Conservation (phyloP, 306 rosid genomes). For the Malus fusca region DNA sequence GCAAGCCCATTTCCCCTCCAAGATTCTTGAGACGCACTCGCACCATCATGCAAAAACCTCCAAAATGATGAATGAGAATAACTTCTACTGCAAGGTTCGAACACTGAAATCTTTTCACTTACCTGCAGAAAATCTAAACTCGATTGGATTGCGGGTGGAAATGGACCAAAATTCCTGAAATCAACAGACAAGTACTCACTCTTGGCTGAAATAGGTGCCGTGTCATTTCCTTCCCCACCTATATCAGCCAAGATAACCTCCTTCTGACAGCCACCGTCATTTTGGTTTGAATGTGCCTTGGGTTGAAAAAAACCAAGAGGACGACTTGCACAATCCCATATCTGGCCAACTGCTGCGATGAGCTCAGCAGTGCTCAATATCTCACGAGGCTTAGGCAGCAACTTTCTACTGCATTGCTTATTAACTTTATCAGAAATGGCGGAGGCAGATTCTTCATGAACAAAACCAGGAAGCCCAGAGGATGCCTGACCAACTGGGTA, state of each 20-base stretch:
- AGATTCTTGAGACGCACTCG: constrained; percentile 20
- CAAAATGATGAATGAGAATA: constrained; percentile 38
- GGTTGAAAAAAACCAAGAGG: constrained; percentile 42
- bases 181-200: constrained; percentile 24
- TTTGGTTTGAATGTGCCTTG: constrained; percentile 25
- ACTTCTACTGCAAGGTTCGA: constrained; percentile 29
- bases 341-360: constrained; percentile 51
- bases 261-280: constrained; percentile 20
- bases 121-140: constrained; percentile 34
- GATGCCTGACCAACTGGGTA: constrained; percentile 28
- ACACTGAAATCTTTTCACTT: constrained; percentile 39
- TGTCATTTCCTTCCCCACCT: constrained; percentile 30
- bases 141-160: constrained; percentile 23
- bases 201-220: constrained; percentile 24
- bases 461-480: constrained; percentile 32
- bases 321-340: constrained; percentile 65
- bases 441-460: constrained; percentile 27
- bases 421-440: constrained; percentile 24
- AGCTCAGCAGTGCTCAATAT: constrained; percentile 53
- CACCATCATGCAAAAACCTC: constrained; percentile 23
- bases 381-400: constrained; percentile 34
- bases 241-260: constrained; percentile 26
- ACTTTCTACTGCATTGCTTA: constrained; percentile 24
- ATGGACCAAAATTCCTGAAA: not conserved
- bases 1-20: constrained; percentile 33